Percentiles rank a stretch among this genome's conserved stretches.
Conservation (phyloP, 495 filamentous ascomycete genomes). For the Penicillium nucicola region DNA sequence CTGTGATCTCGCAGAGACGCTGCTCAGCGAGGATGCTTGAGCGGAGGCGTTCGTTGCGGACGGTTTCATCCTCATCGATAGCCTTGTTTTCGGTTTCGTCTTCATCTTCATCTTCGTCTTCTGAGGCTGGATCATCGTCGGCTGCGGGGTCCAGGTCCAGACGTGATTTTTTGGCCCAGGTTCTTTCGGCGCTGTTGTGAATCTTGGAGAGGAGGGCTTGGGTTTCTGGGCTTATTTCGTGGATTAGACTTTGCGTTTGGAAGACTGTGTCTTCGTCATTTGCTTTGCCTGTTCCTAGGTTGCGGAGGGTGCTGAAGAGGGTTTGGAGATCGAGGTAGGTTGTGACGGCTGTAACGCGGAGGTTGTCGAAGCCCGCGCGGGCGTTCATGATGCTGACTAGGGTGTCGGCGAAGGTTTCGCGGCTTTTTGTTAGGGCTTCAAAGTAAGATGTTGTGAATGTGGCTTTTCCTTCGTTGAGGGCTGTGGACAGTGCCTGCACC, state of each 20-base stretch:
- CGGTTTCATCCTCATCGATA: constrained; percentile 47
- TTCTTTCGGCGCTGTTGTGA: constrained; percentile 70
- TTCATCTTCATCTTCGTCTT: constrained; percentile 51
- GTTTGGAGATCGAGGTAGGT: constrained; percentile 75
- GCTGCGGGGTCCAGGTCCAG: constrained; percentile 65
- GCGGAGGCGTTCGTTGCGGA: constrained; percentile 52
- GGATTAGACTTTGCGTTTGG: constrained; percentile 59
- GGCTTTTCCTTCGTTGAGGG: constrained; percentile 35
- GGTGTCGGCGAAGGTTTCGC: constrained; percentile 52
- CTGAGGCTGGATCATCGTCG: constrained; percentile 59
- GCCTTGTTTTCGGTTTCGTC: constrained; percentile 62
- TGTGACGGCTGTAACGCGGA: constrained; percentile 72
- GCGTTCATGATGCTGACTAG: constrained; percentile 62
- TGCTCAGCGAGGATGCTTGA: constrained; percentile 72
- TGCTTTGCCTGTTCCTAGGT: constrained; percentile 34
- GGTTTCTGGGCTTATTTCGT: constrained; percentile 56
- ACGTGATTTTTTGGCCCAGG: constrained; percentile 65
- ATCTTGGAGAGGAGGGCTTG: constrained; percentile 66
- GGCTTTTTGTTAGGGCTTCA: constrained; percentile 41
- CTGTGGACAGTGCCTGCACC: constrained; percentile 48
- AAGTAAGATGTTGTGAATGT: constrained; percentile 52
- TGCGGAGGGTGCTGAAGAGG: constrained; percentile 71
- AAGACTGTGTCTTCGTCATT: constrained; percentile 46
- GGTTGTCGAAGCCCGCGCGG: constrained; percentile 61
- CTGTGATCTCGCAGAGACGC: constrained; percentile 76